Evolutionary conservation across 1,284 basidiomycete species (phyloP).

Genomic region (Cryptococcus sp.): DNA sequence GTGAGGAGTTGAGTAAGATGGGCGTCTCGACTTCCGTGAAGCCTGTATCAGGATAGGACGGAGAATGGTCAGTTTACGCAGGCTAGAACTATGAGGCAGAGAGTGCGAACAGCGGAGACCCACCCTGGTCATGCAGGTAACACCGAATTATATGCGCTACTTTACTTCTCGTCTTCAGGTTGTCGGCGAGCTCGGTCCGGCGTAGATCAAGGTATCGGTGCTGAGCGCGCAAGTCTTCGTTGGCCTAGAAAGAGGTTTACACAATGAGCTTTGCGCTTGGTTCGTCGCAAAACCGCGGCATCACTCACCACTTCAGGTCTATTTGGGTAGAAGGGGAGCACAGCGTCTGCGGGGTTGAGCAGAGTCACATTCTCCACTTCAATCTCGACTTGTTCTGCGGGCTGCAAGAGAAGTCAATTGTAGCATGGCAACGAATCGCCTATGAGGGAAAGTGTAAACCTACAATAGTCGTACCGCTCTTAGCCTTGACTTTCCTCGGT

Average conservation of each 20-base stretch:
- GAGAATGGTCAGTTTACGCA: constrained; percentile 2
- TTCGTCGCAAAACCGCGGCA: background rate
- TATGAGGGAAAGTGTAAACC: too few relatives aligned
- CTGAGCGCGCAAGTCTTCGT: constrained; percentile 78
- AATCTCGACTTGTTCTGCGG: constrained; percentile 76
- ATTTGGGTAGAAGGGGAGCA: constrained; percentile 79
- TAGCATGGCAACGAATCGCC: background rate
- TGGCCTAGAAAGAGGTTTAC: constrained; percentile 60
- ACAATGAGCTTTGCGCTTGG: constrained; percentile 3
- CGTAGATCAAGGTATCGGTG: constrained; percentile 88
- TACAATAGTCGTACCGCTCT: constrained; percentile 23
- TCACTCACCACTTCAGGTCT: constrained; percentile 69
- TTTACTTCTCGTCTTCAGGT: constrained; percentile 74
- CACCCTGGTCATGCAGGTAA: constrained; percentile 72
- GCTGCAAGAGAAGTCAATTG: constrained; percentile 50
- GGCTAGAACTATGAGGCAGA: background rate
- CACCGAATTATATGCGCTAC: constrained; percentile 76
- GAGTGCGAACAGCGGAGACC: constrained; percentile 19
- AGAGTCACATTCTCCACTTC: constrained; percentile 68
- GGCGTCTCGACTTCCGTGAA: constrained; percentile 94
- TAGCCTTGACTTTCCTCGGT: constrained; percentile 64
- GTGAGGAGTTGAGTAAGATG: constrained; percentile 85
- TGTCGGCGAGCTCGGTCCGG: constrained; percentile 68
- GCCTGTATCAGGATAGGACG: constrained; percentile 53
- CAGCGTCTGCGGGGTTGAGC: constrained; percentile 71